Conservation (phyloP, 257 asterid species). For the Anisodus acutangulus region DNA sequence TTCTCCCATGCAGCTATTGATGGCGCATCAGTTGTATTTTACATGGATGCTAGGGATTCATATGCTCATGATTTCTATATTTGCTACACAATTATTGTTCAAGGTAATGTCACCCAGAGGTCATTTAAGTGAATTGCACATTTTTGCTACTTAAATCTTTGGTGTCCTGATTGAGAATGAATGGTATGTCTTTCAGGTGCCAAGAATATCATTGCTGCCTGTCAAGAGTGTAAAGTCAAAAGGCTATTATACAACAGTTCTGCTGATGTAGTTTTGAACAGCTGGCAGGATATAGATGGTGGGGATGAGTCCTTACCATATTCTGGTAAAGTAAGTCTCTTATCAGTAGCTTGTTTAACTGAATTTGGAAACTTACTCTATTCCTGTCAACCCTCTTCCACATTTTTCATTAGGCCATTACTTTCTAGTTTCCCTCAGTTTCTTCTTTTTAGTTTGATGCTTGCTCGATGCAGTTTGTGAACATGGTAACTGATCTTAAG, state of each 20-base stretch:
- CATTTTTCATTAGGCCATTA: background rate
- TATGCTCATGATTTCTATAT: slow-evolving; percentile 53
- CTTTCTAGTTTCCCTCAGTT: slow-evolving; percentile 24
- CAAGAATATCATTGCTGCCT: slow-evolving; percentile 73
- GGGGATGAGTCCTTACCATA: slow-evolving; percentile 87
- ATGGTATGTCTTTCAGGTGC: slow-evolving; percentile 56
- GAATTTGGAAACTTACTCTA: background rate
- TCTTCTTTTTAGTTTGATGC: slow-evolving; percentile 27
- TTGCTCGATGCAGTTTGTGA: slow-evolving; percentile 59
- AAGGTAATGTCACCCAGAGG: slow-evolving; percentile 52
- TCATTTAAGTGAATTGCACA: slow-evolving; percentile 24
- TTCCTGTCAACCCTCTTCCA: background rate
- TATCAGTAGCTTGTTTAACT: slow-evolving; percentile 3
- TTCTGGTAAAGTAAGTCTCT: slow-evolving; percentile 65
- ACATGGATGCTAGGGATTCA: slow-evolving; percentile 54
- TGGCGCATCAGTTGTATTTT: slow-evolving; percentile 82
- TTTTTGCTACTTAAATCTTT: background rate
- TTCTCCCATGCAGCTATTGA: slow-evolving; percentile 61
- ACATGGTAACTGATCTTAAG: slow-evolving; percentile 74
- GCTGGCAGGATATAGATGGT: slow-evolving; percentile 50
- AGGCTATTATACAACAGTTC: slow-evolving; percentile 74
- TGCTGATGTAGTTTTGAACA: slow-evolving; percentile 75
- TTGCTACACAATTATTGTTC: slow-evolving; percentile 66
- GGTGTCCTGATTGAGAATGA: background rate
- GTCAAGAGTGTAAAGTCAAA: slow-evolving; percentile 78